These are phyloP conservation scores for Annona squamosa DNA, from an alignment of 164 flowering plant species.

Conservation along the genomic window DNA sequence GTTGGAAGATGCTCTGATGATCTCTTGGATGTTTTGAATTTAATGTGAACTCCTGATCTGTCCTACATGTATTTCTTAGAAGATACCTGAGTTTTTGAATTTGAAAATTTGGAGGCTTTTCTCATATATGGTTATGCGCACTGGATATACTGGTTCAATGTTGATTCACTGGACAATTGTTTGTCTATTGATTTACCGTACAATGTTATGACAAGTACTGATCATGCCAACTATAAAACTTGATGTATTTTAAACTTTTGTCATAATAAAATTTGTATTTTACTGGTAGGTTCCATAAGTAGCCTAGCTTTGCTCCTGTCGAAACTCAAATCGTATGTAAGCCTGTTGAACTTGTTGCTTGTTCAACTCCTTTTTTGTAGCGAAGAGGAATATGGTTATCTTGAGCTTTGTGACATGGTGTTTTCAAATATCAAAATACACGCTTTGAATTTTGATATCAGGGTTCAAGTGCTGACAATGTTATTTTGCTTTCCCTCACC, in stretches of 20 bases:
- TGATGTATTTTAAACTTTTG: not conserved
- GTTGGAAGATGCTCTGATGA: not conserved
- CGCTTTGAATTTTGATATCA: too few species aligned
- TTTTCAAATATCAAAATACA: too few species aligned
- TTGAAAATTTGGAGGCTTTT: not conserved
- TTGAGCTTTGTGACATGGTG: too few species aligned
- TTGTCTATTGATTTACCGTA: not conserved
- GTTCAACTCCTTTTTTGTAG: too few species aligned
- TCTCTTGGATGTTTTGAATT: not conserved
- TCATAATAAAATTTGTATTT: not conserved
- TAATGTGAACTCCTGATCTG: not conserved
- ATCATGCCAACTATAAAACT: not conserved
- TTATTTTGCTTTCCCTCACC: too few species aligned
- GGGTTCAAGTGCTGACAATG: too few species aligned
- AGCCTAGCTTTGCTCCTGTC: not conserved
- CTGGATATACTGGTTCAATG: not conserved
- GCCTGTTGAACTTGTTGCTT: not conserved
- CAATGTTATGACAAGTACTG: not conserved
- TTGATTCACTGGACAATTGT: not conserved
- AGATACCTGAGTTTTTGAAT: not conserved
- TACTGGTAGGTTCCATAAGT: not conserved
- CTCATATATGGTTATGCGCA: not conserved
- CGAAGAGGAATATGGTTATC: too few species aligned
- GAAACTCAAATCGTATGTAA: not conserved
- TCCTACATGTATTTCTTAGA: not conserved